Evolutionary conservation across 805 yeast species (phyloP), one percentile per base, ranked within the genome.

Genomic region (Wickerhamomyces chaumierensis): DNA sequence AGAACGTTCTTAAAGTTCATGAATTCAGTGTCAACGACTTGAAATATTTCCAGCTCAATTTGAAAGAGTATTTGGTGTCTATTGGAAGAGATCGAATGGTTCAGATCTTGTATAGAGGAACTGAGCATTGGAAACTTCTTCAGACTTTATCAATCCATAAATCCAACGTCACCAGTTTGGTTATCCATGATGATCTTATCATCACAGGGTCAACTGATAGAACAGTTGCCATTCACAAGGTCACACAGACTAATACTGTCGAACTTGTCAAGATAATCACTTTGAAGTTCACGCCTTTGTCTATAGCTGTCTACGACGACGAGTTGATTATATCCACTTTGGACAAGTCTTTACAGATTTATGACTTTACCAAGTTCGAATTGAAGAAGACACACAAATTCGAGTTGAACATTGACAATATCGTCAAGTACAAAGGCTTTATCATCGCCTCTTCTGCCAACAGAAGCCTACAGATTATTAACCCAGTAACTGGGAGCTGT

Each of bases 51-150:
- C 48, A 53, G 33, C 39, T 58, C 4, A 57, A 44, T 0, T 42
- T 44, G 0, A 33, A 41, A 15, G 48, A 57, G 29, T 61, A 69
- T 35, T 48, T 69, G 4, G 64, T 66, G 16, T 66, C 74, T 31
- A 68, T 71, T 20, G 72, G 81, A 2, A 56, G 84, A 33, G 85
- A 78, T 50, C 51, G 85, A 37, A 78, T 77, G 63, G 67, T 78
- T 23, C 85, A 78, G 50, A 50, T 78, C 0, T 73, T 73, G 18
- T 42, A 48, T 51, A 1, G 34, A 25, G 17, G 39, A 32, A 13
- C n/a, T n/a, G 41, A 12, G 15, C 43, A 28, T 33, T 79, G 84
- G 83, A 63, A 58, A 5, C 55, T 81, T 4, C 52, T 66, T 34
- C 81, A 78, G 48, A 80, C 87, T 0, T 48, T 80, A n/a, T 69